Evolutionary conservation across 345 rosid genomes (phyloP), one percentile per base, ranked within the genome.

Genomic region (Aquilaria malaccensis): DNA sequence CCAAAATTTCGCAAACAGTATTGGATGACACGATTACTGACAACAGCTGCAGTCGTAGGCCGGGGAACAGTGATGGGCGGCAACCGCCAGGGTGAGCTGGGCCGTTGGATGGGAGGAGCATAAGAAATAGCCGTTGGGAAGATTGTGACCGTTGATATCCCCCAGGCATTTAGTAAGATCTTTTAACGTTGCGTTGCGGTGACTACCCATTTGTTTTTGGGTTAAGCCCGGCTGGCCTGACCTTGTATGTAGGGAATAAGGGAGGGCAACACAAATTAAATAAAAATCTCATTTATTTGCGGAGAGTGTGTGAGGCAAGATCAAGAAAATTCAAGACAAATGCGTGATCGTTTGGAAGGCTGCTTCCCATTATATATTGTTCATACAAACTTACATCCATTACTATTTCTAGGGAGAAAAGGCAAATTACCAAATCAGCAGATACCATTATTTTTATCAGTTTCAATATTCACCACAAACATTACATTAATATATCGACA

Each of bases 11-110:
- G 43, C 7, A 37, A 37, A 37, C 7, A 37, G 43, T 37, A 37
- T 37, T 37, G 2, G 43, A 37, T 37, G 43, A 9, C 22, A 22
- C 22, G 22, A 22, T 76, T 74, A 81, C 83, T 77, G 83, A 81
- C 83, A 71, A 80, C 84, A 74, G 77, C 52, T 30, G 71, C 68
- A 61, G 75, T 63, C 76, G 70, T 72, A 76, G 53, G 65, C 73
- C 78, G 70, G 72, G 70, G 76, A 64, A 54, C 63, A 71, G 76
- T 57, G 70, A 51, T 73, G 90, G 97, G 71, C 88, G 95, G 93
- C 84, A 62, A 73, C 97, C 96, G 97, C 83, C 91, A 30, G 64
- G 54, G 52, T 30, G 37, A 69, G 56, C 0, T 12, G 1, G 72
- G 57, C 86, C 86, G 80, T 84, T 64, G 64, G 89, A 85, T 88